phyloP scores from a whole-genome alignment of 2,329 filamentous ascomycete genomes.

The Coleophoma eucalyptorum region DNA sequence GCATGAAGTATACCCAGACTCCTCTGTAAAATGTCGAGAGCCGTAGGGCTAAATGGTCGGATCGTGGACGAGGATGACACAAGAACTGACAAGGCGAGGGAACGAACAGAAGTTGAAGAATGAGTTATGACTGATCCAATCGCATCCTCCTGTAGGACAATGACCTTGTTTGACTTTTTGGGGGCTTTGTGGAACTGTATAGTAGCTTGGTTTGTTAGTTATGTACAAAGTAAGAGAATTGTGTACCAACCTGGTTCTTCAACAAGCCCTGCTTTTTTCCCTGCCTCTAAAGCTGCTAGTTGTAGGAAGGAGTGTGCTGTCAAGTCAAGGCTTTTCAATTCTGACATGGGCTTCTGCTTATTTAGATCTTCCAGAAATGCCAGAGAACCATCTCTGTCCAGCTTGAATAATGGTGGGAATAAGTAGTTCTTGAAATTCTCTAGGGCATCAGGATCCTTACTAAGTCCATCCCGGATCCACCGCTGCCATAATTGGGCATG shows the following conservation, averaged over 20 bases:
- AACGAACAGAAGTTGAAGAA: constrained; percentile 62
- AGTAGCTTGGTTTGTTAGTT: constrained; percentile 12
- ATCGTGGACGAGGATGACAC: constrained; percentile 73
- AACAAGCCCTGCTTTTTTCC: constrained; percentile 66
- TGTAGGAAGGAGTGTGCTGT: constrained; percentile 55
- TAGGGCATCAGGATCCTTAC: constrained; percentile 45
- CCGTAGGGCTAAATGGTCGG: constrained; percentile 61
- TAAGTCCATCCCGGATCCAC: constrained; percentile 51
- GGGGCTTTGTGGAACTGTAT: constrained; percentile 31
- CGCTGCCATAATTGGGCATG: constrained; percentile 41
- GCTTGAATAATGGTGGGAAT: constrained; percentile 58
- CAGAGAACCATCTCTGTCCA: constrained; percentile 48
- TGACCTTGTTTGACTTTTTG: constrained; percentile 26
- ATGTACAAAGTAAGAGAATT: constrained; percentile 3
- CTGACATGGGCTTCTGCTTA: constrained; percentile 41
- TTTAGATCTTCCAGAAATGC: constrained; percentile 56
- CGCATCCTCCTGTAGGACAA: constrained; percentile 36
- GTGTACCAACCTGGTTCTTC: constrained; percentile 55
- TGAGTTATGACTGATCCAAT: constrained; percentile 51
- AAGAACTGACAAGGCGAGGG: constrained; percentile 78
- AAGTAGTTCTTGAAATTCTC: constrained; percentile 63
- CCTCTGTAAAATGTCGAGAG: constrained; percentile 58
- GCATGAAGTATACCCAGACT: constrained; percentile 72
- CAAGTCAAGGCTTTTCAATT: constrained; percentile 39
- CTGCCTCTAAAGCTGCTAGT: constrained; percentile 65